Evolutionary conservation across 768 basidiomycete species (phyloP), one percentile per base, ranked within the genome.

Genomic region (Plicaturopsis crispa): DNA sequence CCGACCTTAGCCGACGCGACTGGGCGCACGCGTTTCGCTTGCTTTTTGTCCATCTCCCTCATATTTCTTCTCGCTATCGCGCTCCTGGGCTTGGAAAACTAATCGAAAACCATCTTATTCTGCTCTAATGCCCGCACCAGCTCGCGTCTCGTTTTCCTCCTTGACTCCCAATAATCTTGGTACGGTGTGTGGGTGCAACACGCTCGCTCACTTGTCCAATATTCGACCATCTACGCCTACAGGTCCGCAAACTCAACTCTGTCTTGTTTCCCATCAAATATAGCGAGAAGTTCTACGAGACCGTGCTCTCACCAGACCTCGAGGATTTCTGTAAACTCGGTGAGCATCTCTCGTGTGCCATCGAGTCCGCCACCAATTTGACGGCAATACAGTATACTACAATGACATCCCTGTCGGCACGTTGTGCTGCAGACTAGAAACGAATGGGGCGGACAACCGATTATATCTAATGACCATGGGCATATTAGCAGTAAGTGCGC

Each of bases 401-500:
- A 92, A 91, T 64, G 90, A 94, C 63, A 69, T 94, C 41, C 88
- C 91, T 33, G 81, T 93, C 45, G 90, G 91, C 42, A 87, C 80
- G 4, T 74, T 92, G 51, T 90, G 86, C 59, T 89, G 85, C 63
- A 76, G 87, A 42, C 59, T 91, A 43, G 90, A 94, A 60, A 71
- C 66, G 38, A 75, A 77, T 51, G 70, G 74, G 50, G 72, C 65
- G 32, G 60, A 68, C 48, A 65, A 61, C 31, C 66, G 69, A 33
- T 61, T 88, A 42, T 93, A 93, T 62, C 70, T 92, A 54, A 88
- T 91, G 82, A 93, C 91, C 35, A 82, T 93, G 80, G 91, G 89
- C 31, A 64, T 93, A 45, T 77, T 93, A 39, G 88, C 87, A 40
- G 88, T 91, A 65, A 61, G 78, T 63, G 42, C 40, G 38, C 26